Evolutionary conservation across 768 basidiomycete genomes (phyloP), one percentile per base, ranked within the genome.

Genomic region (Leccinum truebloodii): DNA sequence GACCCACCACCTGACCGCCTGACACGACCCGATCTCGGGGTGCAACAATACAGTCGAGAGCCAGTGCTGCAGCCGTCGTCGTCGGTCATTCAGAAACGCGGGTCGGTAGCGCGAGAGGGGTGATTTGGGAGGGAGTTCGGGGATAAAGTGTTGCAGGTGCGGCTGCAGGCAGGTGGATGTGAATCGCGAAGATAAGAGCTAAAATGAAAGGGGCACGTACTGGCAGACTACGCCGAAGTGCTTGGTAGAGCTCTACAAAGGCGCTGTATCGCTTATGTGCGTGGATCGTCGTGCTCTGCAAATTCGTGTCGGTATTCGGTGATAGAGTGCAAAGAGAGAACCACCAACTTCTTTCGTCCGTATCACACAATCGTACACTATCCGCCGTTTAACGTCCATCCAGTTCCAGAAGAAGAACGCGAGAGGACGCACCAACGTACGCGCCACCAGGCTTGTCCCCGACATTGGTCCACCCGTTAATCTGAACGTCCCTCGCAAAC

Each of bases 301-400:
- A 46, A 5, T 46, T 46, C 20, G 44, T 20, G 41, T 46, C 3
- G 20, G 44, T 20, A 46, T 46, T 46, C 14, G n/a, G 18, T 30
- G 32, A 20, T 32, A 18, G 13, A 34, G 26, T 6, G 12, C 13
- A 20, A 18, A 2, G 32, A 22, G 16, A 22, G 30, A 46, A 48
- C 44, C 10, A 61, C 72, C 1, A 32, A 77, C 79, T 77, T 88
- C 86, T 71, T 84, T 86, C 0, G 87, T 89, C 28, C 77, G 82
- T 55, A 91, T 85, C 8, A 80, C 85, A 65, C 86, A 87, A 62
- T 90, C 88, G 66, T 89, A 90, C 10, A 89, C 88, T 82, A 57
- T 10, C 39, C 30, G 24, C 13, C 13, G 20, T 49, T 49, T 4
- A 10, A 22, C 9, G 12, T 16, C 4, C 22, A n/a, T 26, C 14